Percentiles rank a stretch among this genome's conserved stretches.
phyloP scores from a whole-genome alignment of 2,329 filamentous ascomycete genomes.

The Lojkania enalia region DNA sequence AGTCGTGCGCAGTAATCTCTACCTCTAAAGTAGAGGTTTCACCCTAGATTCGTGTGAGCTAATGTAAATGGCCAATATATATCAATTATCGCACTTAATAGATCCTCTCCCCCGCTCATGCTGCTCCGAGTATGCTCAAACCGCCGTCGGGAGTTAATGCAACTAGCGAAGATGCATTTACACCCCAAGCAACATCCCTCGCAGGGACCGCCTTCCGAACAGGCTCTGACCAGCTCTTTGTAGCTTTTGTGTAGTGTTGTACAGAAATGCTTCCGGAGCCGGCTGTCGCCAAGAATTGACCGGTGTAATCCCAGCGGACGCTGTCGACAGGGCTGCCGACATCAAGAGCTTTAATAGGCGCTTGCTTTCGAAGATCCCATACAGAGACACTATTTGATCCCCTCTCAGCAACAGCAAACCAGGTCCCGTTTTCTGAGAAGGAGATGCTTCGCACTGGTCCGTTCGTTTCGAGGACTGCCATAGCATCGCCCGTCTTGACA shows the following conservation, averaged over 20 bases:
- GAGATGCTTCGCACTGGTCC: conserved; percentile 73
- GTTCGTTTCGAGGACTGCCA: conserved; percentile 69
- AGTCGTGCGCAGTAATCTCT: no score
- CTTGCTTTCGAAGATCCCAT: conserved; percentile 88
- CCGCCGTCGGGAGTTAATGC: conserved; percentile 75
- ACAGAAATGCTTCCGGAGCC: conserved; percentile 82
- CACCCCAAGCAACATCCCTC: conserved; percentile 76
- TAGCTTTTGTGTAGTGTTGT: conserved; percentile 83
- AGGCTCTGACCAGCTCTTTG: conserved; percentile 87
- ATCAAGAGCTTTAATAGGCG: conserved; percentile 81
- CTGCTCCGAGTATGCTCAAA: conserved; percentile 66
- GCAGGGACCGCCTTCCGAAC: conserved; percentile 75
- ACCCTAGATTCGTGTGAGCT: no score
- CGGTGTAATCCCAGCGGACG: conserved; percentile 90
- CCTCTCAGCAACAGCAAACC: conserved; percentile 83
- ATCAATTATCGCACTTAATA: no score
- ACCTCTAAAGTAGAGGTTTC: no score
- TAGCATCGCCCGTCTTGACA: conserved; percentile 75
- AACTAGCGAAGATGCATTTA: conserved; percentile 72
- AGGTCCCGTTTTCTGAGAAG: conserved; percentile 97
- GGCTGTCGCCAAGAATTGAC: conserved; percentile 84
- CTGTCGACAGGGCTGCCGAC: conserved; percentile 76
- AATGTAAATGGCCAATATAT: no score
- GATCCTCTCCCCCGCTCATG: neutral
- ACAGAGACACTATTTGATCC: conserved; percentile 78